Evolutionary conservation across 2,329 filamentous ascomycete genomes (phyloP).

Genomic region (Monosporascus sp.): DNA sequence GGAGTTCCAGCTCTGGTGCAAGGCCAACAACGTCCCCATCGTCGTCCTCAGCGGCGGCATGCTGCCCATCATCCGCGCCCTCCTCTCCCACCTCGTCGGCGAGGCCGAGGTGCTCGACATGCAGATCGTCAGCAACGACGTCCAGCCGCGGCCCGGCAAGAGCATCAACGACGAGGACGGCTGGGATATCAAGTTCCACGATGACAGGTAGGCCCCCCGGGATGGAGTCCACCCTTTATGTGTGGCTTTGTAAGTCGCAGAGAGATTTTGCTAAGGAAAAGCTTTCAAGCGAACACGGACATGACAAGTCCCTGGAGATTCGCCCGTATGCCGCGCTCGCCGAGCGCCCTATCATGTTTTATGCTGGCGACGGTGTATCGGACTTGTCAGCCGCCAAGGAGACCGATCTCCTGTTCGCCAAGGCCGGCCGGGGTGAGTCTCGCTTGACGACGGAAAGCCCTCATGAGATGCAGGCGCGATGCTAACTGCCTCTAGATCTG

Average conservation of each 20-base stretch:
- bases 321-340: conserved; percentile 77
- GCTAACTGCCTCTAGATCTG: conserved; percentile 55
- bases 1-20: conserved; percentile 80
- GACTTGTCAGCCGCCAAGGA: conserved; percentile 89
- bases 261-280: conserved; percentile 3
- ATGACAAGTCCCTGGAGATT: conserved; percentile 93
- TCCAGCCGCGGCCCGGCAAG: conserved; percentile 59
- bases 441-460: background rate
- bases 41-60: conserved; percentile 91
- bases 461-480: conserved; percentile 3
- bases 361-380: conserved; percentile 90
- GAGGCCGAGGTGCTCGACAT: conserved; percentile 67
- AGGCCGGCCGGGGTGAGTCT: conserved; percentile 73
- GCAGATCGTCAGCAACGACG: conserved; percentile 86
- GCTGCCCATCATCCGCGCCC: conserved; percentile 81
- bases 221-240: background rate
- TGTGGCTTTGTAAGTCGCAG: background rate
- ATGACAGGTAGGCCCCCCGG: conserved; percentile 60
- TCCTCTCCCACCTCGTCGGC: conserved; percentile 78
- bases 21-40: conserved; percentile 78
- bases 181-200: conserved; percentile 85
- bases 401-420: conserved; percentile 90
- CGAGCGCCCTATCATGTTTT: conserved; percentile 79
- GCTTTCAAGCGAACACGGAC: conserved; percentile 67
- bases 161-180: conserved; percentile 72